These are phyloP conservation scores for Tothia fuscella DNA, from an alignment of 2,329 filamentous ascomycete species.

Conservation along the genomic window DNA sequence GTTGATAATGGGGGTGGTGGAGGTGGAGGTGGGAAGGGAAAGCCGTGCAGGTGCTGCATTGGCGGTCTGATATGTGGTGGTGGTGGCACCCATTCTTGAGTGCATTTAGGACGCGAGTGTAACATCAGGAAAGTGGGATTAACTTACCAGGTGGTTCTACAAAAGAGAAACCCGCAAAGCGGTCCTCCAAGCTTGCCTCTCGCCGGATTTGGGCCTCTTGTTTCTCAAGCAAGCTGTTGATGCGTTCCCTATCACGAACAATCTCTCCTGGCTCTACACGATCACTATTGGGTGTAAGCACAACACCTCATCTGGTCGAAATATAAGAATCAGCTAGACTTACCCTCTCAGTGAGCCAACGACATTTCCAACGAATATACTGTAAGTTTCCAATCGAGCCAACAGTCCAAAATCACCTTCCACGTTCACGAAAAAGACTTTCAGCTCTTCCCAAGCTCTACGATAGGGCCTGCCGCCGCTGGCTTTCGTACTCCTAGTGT, in stretches of 20 bases:
- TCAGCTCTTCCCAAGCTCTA: conserved; percentile 39
- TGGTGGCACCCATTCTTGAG: background rate
- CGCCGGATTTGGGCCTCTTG: conserved; percentile 22
- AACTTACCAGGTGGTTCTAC: conserved; percentile 17
- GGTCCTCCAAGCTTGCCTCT: too few species aligned
- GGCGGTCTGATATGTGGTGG: background rate
- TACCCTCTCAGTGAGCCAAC: conserved; percentile 35
- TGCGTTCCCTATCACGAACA: conserved; percentile 17
- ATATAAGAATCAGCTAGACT: conserved; percentile 1
- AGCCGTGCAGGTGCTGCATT: background rate
- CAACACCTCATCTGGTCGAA: background rate
- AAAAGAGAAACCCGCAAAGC: conserved; percentile 20
- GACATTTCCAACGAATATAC: conserved; percentile 35
- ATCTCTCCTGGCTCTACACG: conserved; percentile 20
- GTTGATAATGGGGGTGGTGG: conserved; percentile 1
- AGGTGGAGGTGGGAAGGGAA: conserved; percentile 15
- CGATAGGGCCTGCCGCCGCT: conserved; percentile 31
- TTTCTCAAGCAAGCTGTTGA: conserved; percentile 23
- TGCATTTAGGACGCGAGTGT: background rate
- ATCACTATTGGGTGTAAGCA: conserved; percentile 18
- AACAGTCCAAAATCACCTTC: conserved; percentile 32
- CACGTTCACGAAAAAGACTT: conserved; percentile 34
- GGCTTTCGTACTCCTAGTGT: conserved; percentile 23
- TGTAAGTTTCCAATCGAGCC: conserved; percentile 38
- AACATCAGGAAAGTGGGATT: conserved; percentile 2